phyloP scores from a whole-genome alignment of 352 stramenopile genomes.

The Globisporangium nunn region DNA sequence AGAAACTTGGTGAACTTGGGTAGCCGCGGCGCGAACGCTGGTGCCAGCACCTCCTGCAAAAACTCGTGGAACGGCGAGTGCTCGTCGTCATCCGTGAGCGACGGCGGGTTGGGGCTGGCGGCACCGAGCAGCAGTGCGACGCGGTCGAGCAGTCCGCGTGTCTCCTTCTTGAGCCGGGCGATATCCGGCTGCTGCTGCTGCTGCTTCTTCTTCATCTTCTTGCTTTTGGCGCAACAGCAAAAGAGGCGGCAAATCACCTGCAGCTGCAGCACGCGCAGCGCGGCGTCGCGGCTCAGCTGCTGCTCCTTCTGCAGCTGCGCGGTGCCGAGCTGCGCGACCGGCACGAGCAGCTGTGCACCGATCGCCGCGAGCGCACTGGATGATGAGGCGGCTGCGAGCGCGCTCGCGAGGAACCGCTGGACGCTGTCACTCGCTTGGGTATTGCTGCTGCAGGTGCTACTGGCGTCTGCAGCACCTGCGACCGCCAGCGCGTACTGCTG shows the following conservation, averaged over 20 bases:
- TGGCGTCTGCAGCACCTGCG: not conserved
- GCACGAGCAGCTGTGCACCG: slow-evolving; percentile 16
- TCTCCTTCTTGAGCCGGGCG: slow-evolving; percentile 39
- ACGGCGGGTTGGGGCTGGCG: slow-evolving; percentile 56
- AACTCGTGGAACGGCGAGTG: slow-evolving; percentile 71
- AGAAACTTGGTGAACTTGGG: slow-evolving; percentile 47
- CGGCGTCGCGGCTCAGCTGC: slow-evolving; percentile 18
- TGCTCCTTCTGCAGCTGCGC: slow-evolving; percentile 18
- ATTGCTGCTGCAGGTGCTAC: not conserved
- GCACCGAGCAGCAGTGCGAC: slow-evolving; percentile 70
- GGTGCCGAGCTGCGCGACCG: slow-evolving; percentile 23
- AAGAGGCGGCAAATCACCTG: slow-evolving; percentile 57
- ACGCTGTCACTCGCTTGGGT: not conserved
- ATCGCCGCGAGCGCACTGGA: slow-evolving; percentile 11
- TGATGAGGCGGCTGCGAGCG: slow-evolving; percentile 1
- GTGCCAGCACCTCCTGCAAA: slow-evolving; percentile 39
- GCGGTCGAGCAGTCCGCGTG: slow-evolving; percentile 58
- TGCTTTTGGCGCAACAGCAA: slow-evolving; percentile 25
- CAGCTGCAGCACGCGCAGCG: slow-evolving; percentile 54
- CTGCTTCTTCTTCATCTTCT: slow-evolving; percentile 20
- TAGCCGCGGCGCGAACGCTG: slow-evolving; percentile 29
- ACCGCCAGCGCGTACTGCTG: slow-evolving; percentile 11
- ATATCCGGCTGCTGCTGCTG: not conserved
- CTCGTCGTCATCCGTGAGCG: slow-evolving; percentile 55
- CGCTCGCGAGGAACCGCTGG: slow-evolving; percentile 7